These are phyloP conservation scores for Komagataella pastoris DNA, from an alignment of 805 yeast genomes.

Conservation along the genomic window DNA sequence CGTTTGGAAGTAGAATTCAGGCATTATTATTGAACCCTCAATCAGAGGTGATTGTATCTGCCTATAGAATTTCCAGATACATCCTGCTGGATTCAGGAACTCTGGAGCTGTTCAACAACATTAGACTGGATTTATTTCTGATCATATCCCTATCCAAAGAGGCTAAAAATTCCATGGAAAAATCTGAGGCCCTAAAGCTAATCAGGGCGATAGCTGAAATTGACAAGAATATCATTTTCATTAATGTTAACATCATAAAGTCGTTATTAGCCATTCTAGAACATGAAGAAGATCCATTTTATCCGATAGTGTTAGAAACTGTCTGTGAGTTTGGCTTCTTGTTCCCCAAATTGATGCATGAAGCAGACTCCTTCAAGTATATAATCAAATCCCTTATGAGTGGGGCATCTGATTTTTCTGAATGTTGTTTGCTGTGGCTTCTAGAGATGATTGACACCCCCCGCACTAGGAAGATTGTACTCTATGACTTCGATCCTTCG, in stretches of 20 bases:
- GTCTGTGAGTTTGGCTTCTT: constrained; percentile 34
- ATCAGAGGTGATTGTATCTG: constrained; percentile 58
- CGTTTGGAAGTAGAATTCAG: constrained; percentile 45
- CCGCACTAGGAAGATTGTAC: constrained; percentile 33
- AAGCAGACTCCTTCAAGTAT: constrained; percentile 29
- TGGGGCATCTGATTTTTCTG: constrained; percentile 35
- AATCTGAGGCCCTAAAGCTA: constrained; percentile 66
- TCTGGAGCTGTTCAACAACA: constrained; percentile 33
- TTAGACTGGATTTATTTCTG: constrained; percentile 49
- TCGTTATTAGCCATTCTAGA: constrained; percentile 55
- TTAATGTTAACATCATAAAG: constrained; percentile 52
- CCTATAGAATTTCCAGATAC: constrained; percentile 61
- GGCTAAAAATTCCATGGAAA: constrained; percentile 35
- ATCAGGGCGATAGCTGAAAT: constrained; percentile 48
- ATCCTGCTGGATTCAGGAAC: constrained; percentile 43
- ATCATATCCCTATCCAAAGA: constrained; percentile 54
- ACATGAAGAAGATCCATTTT: constrained; percentile 34
- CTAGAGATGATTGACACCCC: constrained; percentile 46
- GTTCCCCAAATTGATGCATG: constrained; percentile 25
- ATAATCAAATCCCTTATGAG: constrained; percentile 35
- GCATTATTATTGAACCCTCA: constrained; percentile 39
- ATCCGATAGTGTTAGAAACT: constrained; percentile 37
- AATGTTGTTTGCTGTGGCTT: constrained; percentile 30
- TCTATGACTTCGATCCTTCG: constrained; percentile 51
- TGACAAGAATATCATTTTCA: constrained; percentile 33